phyloP scores from a whole-genome alignment of 352 stramenopile genomes.

The Phytophthora citrophthora region DNA sequence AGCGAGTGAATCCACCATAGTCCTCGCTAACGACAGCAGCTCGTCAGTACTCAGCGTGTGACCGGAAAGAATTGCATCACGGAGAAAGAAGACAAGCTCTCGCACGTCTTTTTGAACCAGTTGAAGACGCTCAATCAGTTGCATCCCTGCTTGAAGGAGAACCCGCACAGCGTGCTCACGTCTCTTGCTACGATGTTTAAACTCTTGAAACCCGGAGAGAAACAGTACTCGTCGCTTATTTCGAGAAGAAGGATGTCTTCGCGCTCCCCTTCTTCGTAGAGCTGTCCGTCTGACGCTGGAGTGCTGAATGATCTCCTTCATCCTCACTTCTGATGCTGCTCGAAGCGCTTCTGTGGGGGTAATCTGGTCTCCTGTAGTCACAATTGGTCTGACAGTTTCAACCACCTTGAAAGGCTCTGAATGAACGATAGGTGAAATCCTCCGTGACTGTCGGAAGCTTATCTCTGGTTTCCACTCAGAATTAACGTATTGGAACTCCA shows the following conservation, averaged over 20 bases:
- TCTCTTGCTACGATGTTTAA: constrained; percentile 3
- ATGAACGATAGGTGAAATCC: constrained; percentile 3
- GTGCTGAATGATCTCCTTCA: constrained; percentile 9
- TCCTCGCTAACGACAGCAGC: constrained; percentile 12
- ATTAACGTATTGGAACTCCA: constrained; percentile 33
- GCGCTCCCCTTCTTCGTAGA: constrained; percentile 6
- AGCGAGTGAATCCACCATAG: constrained; percentile 21
- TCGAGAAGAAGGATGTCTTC: constrained; percentile 5
- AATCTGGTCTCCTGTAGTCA: constrained; percentile 1
- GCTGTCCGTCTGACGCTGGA: neutral
- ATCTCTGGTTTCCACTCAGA: constrained; percentile 5
- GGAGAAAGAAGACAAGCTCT: constrained; percentile 35
- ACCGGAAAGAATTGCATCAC: constrained; percentile 30
- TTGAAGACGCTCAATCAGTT: constrained; percentile 31
- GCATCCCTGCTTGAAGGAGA: constrained; percentile 34
- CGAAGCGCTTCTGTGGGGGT: neutral
- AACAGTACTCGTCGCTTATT: constrained; percentile 1
- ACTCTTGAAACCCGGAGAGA: constrained; percentile 13
- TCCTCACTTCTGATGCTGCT: constrained; percentile 4
- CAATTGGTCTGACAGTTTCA: constrained; percentile 19
- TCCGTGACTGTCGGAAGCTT: constrained; percentile 1
- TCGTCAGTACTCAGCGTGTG: constrained; percentile 9
- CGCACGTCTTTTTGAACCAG: constrained; percentile 24
- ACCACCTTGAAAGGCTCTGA: constrained; percentile 2
- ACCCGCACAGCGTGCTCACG: constrained; percentile 12